Conservation (phyloP, 345 rosid species). For the Brassica nigra region DNA sequence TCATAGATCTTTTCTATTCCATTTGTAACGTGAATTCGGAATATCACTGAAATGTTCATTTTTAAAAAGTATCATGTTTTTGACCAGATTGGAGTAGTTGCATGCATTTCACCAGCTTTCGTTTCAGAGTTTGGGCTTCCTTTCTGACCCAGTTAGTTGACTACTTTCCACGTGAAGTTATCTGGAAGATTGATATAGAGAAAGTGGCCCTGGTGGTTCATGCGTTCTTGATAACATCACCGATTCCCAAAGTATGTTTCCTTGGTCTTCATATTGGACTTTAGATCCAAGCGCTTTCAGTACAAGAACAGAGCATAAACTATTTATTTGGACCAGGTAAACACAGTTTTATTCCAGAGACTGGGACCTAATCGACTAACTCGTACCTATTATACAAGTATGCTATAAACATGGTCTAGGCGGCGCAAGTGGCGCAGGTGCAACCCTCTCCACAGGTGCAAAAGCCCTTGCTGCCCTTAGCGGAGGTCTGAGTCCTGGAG, state of each 20-base stretch:
- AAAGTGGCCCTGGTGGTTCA: background rate
- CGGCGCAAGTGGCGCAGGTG: constrained; percentile 28
- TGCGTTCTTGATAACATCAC: background rate
- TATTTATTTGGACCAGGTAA: background rate
- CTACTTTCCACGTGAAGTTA: background rate
- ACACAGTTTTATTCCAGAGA: constrained; percentile 26
- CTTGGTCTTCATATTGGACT: background rate
- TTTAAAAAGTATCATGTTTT: background rate
- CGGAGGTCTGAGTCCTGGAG: constrained; percentile 25
- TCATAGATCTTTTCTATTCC: background rate
- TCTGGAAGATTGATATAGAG: background rate
- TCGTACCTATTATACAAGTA: constrained; percentile 31
- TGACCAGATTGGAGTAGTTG: background rate
- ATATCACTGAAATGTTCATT: background rate
- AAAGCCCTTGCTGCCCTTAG: constrained; percentile 12
- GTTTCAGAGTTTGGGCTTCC: background rate
- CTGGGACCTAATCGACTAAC: constrained; percentile 14
- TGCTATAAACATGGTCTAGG: constrained; percentile 20
- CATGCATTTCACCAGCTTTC: background rate
- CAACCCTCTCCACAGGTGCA: constrained; percentile 41
- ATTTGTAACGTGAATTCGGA: background rate
- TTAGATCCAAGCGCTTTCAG: background rate
- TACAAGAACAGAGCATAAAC: background rate
- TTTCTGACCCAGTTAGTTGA: background rate
- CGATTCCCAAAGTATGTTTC: background rate